Percentiles rank a stretch among this genome's conserved stretches.
Conservation (phyloP, 306 rosid species). For the Gillenia trifoliata region DNA sequence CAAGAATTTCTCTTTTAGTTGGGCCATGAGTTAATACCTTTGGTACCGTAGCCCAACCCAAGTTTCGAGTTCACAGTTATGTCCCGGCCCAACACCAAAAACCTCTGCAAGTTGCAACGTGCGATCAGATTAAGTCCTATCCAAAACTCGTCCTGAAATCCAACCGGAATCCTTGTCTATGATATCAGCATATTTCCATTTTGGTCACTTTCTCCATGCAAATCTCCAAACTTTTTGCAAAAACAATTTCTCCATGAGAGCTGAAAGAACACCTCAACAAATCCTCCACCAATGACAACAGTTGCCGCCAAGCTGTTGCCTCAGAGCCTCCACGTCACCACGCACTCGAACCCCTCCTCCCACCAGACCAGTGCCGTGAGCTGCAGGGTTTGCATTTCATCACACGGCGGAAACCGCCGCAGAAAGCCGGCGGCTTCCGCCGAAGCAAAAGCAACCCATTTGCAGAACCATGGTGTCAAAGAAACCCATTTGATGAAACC, state of each 20-base stretch:
- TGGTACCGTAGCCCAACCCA: background rate
- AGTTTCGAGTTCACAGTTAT: background rate
- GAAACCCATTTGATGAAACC: constrained; percentile 53
- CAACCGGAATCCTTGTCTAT: background rate
- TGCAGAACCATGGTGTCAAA: constrained; percentile 25
- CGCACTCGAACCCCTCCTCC: constrained; percentile 27
- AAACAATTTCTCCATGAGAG: background rate
- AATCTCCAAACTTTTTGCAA: background rate
- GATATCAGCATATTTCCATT: background rate
- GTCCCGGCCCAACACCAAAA: background rate
- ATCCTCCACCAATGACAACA: constrained; percentile 39
- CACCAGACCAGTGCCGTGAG: constrained; percentile 21
- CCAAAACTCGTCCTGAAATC: background rate
- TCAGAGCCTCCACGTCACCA: constrained; percentile 32
- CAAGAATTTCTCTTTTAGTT: background rate
- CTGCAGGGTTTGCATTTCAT: constrained; percentile 29
- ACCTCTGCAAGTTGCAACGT: background rate
- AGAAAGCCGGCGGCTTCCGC: constrained; percentile 28
- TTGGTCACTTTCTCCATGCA: constrained; percentile 6
- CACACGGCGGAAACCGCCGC: constrained; percentile 23
- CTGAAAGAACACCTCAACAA: constrained; percentile 1
- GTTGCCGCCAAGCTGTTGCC: constrained; percentile 59
- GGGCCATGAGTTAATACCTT: background rate
- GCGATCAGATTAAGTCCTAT: constrained; percentile 7
- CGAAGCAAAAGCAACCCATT: constrained; percentile 28